These are phyloP conservation scores for Daldinia vernicosa DNA, from an alignment of 495 filamentous ascomycete genomes.

Conservation along the genomic window DNA sequence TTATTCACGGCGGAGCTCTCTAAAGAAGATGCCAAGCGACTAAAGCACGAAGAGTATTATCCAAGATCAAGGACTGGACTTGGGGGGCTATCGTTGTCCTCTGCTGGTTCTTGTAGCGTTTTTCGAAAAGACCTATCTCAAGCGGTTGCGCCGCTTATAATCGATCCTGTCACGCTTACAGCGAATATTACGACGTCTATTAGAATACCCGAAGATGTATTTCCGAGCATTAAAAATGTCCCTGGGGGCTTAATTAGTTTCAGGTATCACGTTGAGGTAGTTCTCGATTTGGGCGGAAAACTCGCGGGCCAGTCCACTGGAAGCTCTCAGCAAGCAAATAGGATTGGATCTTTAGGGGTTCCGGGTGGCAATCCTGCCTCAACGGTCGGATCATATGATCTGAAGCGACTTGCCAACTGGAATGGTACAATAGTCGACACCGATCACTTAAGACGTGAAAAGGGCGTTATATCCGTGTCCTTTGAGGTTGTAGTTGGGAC, in stretches of 20 bases:
- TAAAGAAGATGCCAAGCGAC: constrained; percentile 65
- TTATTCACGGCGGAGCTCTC: constrained; percentile 67
- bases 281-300: constrained; percentile 90
- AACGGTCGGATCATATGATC: constrained; percentile 43
- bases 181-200: constrained; percentile 81
- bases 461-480: constrained; percentile 81
- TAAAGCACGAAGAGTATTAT: constrained; percentile 84
- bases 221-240: constrained; percentile 89
- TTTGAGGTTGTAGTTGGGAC: constrained; percentile 93
- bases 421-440: constrained; percentile 87
- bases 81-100: constrained; percentile 81
- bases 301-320: constrained; percentile 62
- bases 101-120: constrained; percentile 80
- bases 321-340: constrained; percentile 54
- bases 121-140: constrained; percentile 95
- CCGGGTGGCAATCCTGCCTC: constrained; percentile 53
- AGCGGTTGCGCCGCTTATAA: constrained; percentile 82
- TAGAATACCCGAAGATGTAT: constrained; percentile 86
- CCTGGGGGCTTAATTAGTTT: constrained; percentile 94
- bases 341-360: constrained; percentile 65
- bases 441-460: constrained; percentile 82
- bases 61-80: constrained; percentile 76
- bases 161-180: constrained; percentile 81
- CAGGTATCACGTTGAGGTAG: constrained; percentile 90
- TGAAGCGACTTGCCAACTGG: constrained; percentile 60